Base-by-base conservation (phyloP, 1,284 basidiomycete genomes). In the Cryptococcus sp. region DNA sequence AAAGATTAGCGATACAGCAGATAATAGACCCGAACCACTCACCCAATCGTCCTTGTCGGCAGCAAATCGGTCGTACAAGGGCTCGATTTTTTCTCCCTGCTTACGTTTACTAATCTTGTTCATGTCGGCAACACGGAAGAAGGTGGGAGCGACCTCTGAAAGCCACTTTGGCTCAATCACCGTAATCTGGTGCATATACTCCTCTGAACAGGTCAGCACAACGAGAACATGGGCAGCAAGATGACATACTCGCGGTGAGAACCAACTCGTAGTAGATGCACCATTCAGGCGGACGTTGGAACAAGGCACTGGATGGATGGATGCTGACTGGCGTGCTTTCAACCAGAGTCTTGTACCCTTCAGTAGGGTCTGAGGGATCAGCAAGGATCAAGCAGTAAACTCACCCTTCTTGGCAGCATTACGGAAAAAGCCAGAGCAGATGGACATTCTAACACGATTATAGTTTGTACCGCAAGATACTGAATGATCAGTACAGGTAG, bases 111-210 rank as follows among this genome's bases (percentile, higher is more conserved):
- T 93, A 76, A 98, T 94, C 75, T 92, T 92, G 77, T 91, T 88
- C 47, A 84, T 86, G 73, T 98, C 93, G 2, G 94, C 92, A 42
- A 96, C 88, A 74, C 88, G 88, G 86, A 98, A 99, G 82, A 97
- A 98, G 52, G 74, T 75, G 7, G 94, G 94, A 11, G 96, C 94
- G 21, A 97, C 93, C 70, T 98, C 94, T 7, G 94, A 89, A 14
- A 98, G 82, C 96, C 96, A 99, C 76, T 97, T 96, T 2, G 96
- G 93, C 72, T 98, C 96, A 55, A 99, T 85, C 1, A 91, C 90
- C 1, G 91, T 97, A 50, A 76, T 91, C 64, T 93, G 93, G 70
- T 92, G 90, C 79, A 92, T 96, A 74, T 98, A 98, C 75, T 97
- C 93, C 73, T 77, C 74, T 66, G 56, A 10, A 24, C n/a, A 16